A percentile compares a stretch with the other conserved stretches of the same genome.
phyloP scores from a whole-genome alignment of 768 basidiomycete species.

The Boletus rubroflammeus region DNA sequence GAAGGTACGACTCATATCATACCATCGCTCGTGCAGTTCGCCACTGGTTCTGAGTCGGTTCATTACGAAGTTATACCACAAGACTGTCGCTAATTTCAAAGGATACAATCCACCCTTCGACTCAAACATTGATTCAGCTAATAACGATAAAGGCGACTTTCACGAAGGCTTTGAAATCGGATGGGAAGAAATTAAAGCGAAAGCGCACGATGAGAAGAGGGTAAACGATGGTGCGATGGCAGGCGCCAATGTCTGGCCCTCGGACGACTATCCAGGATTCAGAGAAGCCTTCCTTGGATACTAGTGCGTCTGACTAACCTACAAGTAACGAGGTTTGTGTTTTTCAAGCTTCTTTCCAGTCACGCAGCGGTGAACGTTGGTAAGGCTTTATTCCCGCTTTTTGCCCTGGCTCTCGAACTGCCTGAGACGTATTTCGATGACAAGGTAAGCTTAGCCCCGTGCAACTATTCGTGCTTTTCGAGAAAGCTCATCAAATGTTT shows the following conservation, averaged over 20 bases:
- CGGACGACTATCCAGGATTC: constrained; percentile 55
- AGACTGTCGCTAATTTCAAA: constrained; percentile 67
- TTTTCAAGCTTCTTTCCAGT: constrained; percentile 36
- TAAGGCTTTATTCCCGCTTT: constrained; percentile 58
- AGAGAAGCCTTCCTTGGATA: constrained; percentile 56
- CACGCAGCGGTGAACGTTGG: constrained; percentile 53
- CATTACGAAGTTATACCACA: constrained; percentile 57
- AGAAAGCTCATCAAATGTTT: background rate
- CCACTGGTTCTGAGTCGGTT: background rate
- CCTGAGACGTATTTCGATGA: constrained; percentile 62
- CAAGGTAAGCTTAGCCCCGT: constrained; percentile 41
- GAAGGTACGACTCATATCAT: constrained; percentile 41
- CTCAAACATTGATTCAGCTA: constrained; percentile 66
- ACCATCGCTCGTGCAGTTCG: background rate
- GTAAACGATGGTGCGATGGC: constrained; percentile 54
- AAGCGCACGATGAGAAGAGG: constrained; percentile 25
- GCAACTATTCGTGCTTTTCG: background rate
- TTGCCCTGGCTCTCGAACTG: constrained; percentile 64
- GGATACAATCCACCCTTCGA: constrained; percentile 70
- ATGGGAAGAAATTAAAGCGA: constrained; percentile 49
- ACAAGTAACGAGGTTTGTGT: constrained; percentile 3
- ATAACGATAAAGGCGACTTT: constrained; percentile 71
- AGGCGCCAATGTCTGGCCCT: constrained; percentile 79
- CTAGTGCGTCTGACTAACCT: constrained; percentile 48
- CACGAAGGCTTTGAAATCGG: constrained; percentile 92